Percentiles rank a stretch among this genome's conserved stretches.
phyloP scores from a whole-genome alignment of 306 rosid species.

The Begonia loranthoides region DNA sequence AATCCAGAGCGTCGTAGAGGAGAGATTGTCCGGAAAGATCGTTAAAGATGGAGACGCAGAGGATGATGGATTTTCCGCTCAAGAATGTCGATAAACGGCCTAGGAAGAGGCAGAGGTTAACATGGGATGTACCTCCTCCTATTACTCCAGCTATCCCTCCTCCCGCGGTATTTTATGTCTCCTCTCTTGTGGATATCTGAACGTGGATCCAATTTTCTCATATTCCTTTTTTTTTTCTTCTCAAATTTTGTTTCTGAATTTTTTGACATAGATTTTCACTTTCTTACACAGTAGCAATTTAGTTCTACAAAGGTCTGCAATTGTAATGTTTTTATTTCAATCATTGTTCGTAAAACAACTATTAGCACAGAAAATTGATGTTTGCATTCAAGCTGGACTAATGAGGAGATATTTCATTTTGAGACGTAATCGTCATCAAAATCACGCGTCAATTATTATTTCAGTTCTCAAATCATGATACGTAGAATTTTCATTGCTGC shows the following conservation, averaged over 20 bases:
- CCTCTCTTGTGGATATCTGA: background rate
- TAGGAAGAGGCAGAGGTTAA: conserved; percentile 55
- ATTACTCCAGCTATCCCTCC: conserved; percentile 19
- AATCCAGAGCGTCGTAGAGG: conserved; percentile 5
- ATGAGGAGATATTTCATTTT: too few relatives aligned
- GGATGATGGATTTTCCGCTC: conserved; percentile 57
- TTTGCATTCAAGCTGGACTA: too few relatives aligned
- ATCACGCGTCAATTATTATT: too few relatives aligned
- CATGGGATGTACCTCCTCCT: conserved; percentile 71
- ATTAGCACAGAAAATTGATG: too few relatives aligned
- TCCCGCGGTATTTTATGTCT: conserved; percentile 28
- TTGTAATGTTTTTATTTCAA: too few relatives aligned
- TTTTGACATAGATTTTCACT: too few relatives aligned
- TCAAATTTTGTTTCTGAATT: background rate
- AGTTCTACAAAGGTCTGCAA: too few relatives aligned
- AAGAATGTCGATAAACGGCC: conserved; percentile 70
- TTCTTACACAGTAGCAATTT: too few relatives aligned
- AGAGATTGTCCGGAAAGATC: conserved; percentile 15
- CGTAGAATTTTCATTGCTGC: too few relatives aligned
- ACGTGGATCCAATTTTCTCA: background rate
- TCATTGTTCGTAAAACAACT: too few relatives aligned
- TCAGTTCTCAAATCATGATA: too few relatives aligned
- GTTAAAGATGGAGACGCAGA: conserved; percentile 58
- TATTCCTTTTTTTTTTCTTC: background rate
- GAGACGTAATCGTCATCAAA: too few relatives aligned